Evolutionary conservation across 805 yeast genomes (phyloP).

Genomic region (Candida stauntonica): DNA sequence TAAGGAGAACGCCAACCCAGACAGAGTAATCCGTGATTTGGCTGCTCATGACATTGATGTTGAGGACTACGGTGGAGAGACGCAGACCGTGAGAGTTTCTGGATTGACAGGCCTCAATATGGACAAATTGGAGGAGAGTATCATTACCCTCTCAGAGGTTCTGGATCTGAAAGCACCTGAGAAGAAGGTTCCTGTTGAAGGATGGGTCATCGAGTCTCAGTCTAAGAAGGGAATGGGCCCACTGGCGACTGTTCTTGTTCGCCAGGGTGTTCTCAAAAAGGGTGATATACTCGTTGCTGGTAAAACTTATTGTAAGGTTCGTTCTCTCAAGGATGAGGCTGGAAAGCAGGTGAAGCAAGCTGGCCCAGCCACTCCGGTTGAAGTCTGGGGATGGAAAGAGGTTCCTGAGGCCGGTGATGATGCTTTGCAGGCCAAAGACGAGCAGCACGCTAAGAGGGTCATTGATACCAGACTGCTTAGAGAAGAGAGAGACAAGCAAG

Average conservation of each 20-base stretch:
- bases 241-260: slow-evolving; percentile 78
- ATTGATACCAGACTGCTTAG: slow-evolving; percentile 62
- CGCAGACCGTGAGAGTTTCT: slow-evolving; percentile 81
- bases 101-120: slow-evolving; percentile 89
- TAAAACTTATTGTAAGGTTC: slow-evolving; percentile 77
- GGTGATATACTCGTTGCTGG: slow-evolving; percentile 86
- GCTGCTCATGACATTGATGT: slow-evolving; percentile 74
- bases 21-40: slow-evolving; percentile 73
- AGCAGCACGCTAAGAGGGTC: slow-evolving; percentile 71
- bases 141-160: slow-evolving; percentile 78
- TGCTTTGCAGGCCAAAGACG: slow-evolving; percentile 71
- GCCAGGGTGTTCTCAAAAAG: slow-evolving; percentile 67
- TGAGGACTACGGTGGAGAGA: slow-evolving; percentile 94
- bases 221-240: slow-evolving; percentile 79
- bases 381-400: slow-evolving; percentile 91
- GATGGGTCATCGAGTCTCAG: slow-evolving; percentile 86
- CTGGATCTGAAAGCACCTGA: slow-evolving; percentile 66
- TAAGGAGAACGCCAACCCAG: slow-evolving; percentile 68
- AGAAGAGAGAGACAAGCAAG: slow-evolving; percentile 51
- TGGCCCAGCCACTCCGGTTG: slow-evolving; percentile 86
- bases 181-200: slow-evolving; percentile 55
- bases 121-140: slow-evolving; percentile 85
- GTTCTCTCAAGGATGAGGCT: slow-evolving; percentile 68
- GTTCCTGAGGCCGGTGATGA: slow-evolving; percentile 89
- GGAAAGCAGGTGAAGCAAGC: slow-evolving; percentile 64